A percentile compares a stretch with the other conserved stretches of the same genome.
Conservation (phyloP, 2,329 filamentous ascomycete species). For the Colletotrichum eleusines region DNA sequence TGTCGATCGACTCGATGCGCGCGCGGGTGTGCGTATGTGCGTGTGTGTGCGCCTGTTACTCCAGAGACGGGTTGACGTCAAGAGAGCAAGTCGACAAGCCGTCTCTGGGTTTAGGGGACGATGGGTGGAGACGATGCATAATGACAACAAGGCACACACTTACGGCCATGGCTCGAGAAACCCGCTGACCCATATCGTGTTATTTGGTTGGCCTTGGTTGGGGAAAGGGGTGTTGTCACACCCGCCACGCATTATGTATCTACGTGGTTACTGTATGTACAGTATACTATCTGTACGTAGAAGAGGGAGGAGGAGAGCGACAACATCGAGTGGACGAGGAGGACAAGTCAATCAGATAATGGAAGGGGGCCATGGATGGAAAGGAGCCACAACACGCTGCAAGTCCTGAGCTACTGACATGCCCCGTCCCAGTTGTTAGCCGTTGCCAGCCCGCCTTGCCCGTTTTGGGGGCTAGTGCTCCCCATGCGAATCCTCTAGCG, state of each 20-base stretch:
- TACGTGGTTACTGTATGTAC: no score
- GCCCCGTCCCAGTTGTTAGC: slow-evolving; percentile 6
- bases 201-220: slow-evolving; percentile 28
- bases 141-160: no score
- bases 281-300: no score
- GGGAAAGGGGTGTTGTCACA: slow-evolving; percentile 14
- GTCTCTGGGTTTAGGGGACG: background rate
- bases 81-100: background rate
- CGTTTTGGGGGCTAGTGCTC: slow-evolving; percentile 15
- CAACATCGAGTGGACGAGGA: slow-evolving; percentile 17
- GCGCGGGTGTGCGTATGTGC: background rate
- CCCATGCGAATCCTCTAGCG: slow-evolving; percentile 10
- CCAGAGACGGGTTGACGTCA: slow-evolving; percentile 2
- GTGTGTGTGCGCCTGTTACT: background rate
- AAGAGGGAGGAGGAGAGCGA: no score
- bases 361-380: background rate
- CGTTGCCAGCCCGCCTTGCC: slow-evolving; percentile 19
- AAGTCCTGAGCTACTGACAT: slow-evolving; percentile 22
- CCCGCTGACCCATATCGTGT: slow-evolving; percentile 20
- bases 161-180: no score
- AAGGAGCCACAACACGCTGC: slow-evolving; percentile 4
- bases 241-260: background rate
- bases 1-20: background rate
- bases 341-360: background rate
- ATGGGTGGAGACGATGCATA: slow-evolving; percentile 18